Evolutionary conservation across 73 alveolate species (phyloP).

Genomic region (Diophrys sp.): DNA sequence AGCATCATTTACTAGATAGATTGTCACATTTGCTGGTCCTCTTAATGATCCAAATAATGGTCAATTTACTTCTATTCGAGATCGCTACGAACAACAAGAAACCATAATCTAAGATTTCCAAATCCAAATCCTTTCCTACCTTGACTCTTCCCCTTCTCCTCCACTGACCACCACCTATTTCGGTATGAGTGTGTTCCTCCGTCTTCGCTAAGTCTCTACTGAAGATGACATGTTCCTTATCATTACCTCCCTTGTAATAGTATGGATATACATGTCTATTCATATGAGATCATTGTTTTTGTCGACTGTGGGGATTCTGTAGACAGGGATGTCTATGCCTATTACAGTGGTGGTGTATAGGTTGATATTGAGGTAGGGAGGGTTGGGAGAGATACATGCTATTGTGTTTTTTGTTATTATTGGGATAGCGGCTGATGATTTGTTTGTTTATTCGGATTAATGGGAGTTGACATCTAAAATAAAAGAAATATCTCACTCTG

Average conservation of each 20-base stretch:
- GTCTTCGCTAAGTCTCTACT: constrained; percentile 24
- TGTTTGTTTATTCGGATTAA: constrained; percentile 55
- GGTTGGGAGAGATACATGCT: constrained; percentile 31
- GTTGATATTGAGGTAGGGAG: background rate
- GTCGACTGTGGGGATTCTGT: constrained; percentile 24
- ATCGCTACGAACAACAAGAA: background rate
- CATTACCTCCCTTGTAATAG: constrained; percentile 27
- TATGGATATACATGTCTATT: constrained; percentile 29
- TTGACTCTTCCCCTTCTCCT: background rate
- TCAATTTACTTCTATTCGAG: background rate
- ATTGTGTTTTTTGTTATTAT: constrained; percentile 49
- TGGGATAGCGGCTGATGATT: constrained; percentile 69
- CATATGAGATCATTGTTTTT: constrained; percentile 44
- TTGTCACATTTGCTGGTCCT: background rate
- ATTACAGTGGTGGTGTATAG: background rate
- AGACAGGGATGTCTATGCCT: background rate
- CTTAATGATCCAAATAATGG: background rate
- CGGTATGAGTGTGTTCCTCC: constrained; percentile 6
- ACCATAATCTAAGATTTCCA: no score
- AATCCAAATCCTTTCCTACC: background rate
- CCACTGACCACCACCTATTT: background rate
- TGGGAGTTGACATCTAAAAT: constrained; percentile 21
- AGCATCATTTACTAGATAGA: background rate
- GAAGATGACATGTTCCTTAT: constrained; percentile 3
- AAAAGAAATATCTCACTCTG: background rate